These are phyloP conservation scores for Fusarium floridanum DNA, from an alignment of 2,329 filamentous ascomycete species.

Conservation along the genomic window DNA sequence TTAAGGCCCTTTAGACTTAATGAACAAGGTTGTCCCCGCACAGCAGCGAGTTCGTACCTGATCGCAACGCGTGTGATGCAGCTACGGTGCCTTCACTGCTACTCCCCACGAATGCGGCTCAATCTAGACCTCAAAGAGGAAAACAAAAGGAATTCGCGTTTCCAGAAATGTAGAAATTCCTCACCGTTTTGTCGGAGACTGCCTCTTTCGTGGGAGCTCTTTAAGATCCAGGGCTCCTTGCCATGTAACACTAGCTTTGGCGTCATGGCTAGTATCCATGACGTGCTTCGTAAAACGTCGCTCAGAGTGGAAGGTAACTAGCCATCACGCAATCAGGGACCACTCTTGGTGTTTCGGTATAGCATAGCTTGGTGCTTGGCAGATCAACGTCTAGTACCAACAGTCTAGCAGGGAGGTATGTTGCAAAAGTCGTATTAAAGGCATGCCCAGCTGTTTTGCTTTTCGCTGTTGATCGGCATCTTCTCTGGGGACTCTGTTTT, in stretches of 20 bases:
- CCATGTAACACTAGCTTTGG: slow-evolving; percentile 13
- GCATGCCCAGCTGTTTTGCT: too few relatives aligned
- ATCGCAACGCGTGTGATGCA: neutral
- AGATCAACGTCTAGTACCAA: neutral
- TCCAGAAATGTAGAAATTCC: neutral
- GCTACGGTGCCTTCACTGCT: neutral
- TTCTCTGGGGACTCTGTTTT: neutral
- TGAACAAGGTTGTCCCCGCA: neutral
- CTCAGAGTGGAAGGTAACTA: slow-evolving; percentile 27
- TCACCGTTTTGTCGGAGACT: neutral
- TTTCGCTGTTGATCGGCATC: neutral
- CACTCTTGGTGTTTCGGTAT: neutral
- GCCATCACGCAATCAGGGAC: slow-evolving; percentile 23
- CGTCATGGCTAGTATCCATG: slow-evolving; percentile 27
- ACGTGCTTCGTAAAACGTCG: slow-evolving; percentile 19
- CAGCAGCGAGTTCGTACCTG: neutral
- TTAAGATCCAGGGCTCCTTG: neutral
- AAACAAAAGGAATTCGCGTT: neutral
- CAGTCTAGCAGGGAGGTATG: neutral
- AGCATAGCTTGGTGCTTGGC: neutral
- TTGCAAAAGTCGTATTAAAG: neutral
- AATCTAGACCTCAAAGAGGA: neutral
- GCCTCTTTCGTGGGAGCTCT: neutral
- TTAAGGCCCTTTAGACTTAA: neutral
- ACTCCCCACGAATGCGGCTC: neutral